Evolutionary conservation across 768 basidiomycete species (phyloP), one percentile per base, ranked within the genome.

Genomic region (Leccinellum luteum): DNA sequence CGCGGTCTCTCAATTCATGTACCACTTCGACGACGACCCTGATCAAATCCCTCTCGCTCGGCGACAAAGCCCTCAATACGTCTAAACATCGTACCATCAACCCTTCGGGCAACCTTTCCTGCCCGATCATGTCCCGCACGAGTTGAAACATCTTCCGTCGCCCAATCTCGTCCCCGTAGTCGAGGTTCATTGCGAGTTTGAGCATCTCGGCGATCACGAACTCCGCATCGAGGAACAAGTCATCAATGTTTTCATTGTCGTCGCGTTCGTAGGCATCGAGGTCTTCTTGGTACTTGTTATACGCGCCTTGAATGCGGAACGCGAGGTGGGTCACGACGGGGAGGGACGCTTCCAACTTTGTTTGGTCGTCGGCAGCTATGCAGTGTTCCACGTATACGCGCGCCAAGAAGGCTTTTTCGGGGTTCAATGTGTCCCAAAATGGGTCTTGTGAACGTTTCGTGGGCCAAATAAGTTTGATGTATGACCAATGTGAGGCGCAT

Each of bases 81-180:
- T 98, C 95, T 41, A 98, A 78, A 67, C 92, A 94, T 50, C 78
- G 78, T 2, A 86, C 78, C 43, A 94, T 78, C 21, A 96, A 77
- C 13, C 73, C 69, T 52, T 87, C 82, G 0, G 94, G 92, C 1
- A 98, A 79, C 0, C 72, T 67, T 14, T 86, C 81, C 60, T 88
- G 82, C 1, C 82, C 82, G 15, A 96, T 78, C 91, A 98, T 95
- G 50, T 88, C 85, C 21, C 93, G 85, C 64, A 95, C 85, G 31
- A 95, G 85, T 51, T 83, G 79, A 65, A 90, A 90, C 87, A 94
- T 94, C 73, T 89, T 90, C 57, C 93, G 75, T 58, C 93, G 75
- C 4, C 96, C 95, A 58, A 89, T 90, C 71, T 97, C 94, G 73
- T 98, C 96, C 0, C 86, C 83, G 64, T 95, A 98, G 71, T 98